Base-by-base conservation (phyloP, 495 filamentous ascomycete species). In the Tuber aestivum region DNA sequence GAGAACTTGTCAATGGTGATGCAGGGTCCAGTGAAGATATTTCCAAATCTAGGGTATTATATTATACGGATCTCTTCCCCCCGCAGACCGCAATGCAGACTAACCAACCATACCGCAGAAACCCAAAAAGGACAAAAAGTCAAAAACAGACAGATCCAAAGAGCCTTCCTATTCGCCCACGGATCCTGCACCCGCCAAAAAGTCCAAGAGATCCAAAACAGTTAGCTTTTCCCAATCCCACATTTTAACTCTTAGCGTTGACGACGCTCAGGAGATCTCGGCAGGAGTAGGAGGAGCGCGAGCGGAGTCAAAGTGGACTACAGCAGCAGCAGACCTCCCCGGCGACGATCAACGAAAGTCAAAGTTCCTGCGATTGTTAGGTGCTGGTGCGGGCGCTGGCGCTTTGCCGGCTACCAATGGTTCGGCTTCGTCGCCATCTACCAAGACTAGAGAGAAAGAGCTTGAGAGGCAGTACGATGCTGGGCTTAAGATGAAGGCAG, bases 401-500 rank as follows among this genome's bases (percentile, higher is more conserved):
- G 0, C 23, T 6, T 32, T 40, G 12, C 37, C 74, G 42, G 71
- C 73, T 42, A 71, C 74, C 42, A 82, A 80, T 35, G 81, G 77
- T 16, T 74, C 65, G 18, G 70, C 72, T 37, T 73, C 71, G n/a
- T 79, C 48, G 73, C 69, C 65, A 70, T 77, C 70, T 80, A 87
- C 86, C 38, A 83, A 82, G 41, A 81, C 84, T 71, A 83, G 87
- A 37, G 86, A 90, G 70, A 83, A 84, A 44, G 89, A 90, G 70
- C 84, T 91, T 18, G 88, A 90, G 80, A 86, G 85, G 72, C 89
- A 90, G 77, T 90, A 88, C 74, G 85, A 88, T 56, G 83, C 83
- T 7, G 87, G 89, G n/a, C 87, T 90, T 76, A 85, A 83, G 74
- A 86, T 88, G 84, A 90, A 90, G 84, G 85, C 87, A 42, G 88